Conservation (phyloP, 2,329 filamentous ascomycete genomes). For the Grosmannia penicillata region DNA sequence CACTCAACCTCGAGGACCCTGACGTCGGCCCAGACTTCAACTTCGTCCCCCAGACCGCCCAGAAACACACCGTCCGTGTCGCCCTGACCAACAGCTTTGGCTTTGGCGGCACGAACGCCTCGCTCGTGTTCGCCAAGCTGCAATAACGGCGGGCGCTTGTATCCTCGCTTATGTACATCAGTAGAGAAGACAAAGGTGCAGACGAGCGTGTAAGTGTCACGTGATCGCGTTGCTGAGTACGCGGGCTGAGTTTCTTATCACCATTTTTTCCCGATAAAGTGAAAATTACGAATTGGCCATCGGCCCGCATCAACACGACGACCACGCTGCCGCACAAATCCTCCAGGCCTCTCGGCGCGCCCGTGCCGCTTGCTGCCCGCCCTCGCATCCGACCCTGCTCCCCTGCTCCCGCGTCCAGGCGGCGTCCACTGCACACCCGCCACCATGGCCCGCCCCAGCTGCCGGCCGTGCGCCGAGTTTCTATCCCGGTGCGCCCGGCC, state of each 20-base stretch:
- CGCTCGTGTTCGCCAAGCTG: constrained; percentile 52
- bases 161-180: too few species aligned
- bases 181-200: too few species aligned
- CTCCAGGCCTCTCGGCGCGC: too few species aligned
- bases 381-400: neutral
- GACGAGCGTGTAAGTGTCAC: too few species aligned
- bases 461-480: constrained; percentile 27
- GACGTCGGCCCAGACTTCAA: constrained; percentile 65
- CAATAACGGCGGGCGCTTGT: neutral
- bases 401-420: neutral
- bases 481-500: constrained; percentile 17
- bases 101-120: constrained; percentile 93
- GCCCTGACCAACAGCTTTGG: constrained; percentile 93
- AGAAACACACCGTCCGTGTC: constrained; percentile 55
- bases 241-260: too few species aligned
- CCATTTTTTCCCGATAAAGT: too few species aligned
- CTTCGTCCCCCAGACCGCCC: constrained; percentile 60
- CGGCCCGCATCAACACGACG: too few species aligned
- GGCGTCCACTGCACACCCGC: neutral
- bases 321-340: too few species aligned
- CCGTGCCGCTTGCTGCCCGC: neutral
- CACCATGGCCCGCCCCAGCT: constrained; percentile 35
- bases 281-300: too few species aligned
- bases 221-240: too few species aligned
- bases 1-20: constrained; percentile 61